Percentiles rank a stretch among this genome's conserved stretches.
These are phyloP conservation scores for Fusarium acutatum DNA, from an alignment of 2,329 filamentous ascomycete genomes.

Conservation along the genomic window DNA sequence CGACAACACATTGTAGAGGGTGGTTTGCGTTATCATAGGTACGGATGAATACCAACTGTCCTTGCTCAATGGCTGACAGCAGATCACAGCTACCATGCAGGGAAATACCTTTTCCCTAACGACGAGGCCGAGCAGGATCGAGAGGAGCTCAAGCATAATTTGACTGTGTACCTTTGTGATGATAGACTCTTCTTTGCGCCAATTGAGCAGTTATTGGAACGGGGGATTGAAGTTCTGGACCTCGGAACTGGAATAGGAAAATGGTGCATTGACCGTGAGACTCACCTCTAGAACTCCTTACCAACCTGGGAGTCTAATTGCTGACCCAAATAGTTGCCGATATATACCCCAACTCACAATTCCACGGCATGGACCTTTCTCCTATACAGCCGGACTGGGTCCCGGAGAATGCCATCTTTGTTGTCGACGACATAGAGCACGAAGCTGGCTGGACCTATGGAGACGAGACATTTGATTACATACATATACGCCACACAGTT, in stretches of 20 bases:
- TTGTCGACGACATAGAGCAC: constrained; percentile 62
- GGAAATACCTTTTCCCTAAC: constrained; percentile 55
- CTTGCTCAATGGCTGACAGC: not conserved
- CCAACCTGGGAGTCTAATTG: not conserved
- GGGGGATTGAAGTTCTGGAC: too few species aligned
- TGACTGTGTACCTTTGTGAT: constrained; percentile 51
- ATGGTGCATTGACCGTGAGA: constrained; percentile 61
- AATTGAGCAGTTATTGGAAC: constrained; percentile 49
- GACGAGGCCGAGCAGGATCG: constrained; percentile 54
- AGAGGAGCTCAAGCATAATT: constrained; percentile 52
- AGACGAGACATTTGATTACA: constrained; percentile 57
- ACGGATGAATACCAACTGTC: not conserved
- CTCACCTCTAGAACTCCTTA: not conserved
- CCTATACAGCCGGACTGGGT: constrained; percentile 62
- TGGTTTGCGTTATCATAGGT: constrained; percentile 48
- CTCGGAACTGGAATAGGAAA: constrained; percentile 62
- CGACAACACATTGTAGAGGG: constrained; percentile 54
- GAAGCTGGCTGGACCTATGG: constrained; percentile 59
- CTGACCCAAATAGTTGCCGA: constrained; percentile 54
- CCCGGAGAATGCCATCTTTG: constrained; percentile 60
- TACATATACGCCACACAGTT: constrained; percentile 58
- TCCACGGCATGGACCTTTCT: constrained; percentile 61
- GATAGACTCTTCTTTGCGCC: constrained; percentile 56
- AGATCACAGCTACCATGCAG: constrained; percentile 48
- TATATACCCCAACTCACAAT: constrained; percentile 52